Conservation (phyloP, 2,329 filamentous ascomycete species). For the Clonostachys rosea region DNA sequence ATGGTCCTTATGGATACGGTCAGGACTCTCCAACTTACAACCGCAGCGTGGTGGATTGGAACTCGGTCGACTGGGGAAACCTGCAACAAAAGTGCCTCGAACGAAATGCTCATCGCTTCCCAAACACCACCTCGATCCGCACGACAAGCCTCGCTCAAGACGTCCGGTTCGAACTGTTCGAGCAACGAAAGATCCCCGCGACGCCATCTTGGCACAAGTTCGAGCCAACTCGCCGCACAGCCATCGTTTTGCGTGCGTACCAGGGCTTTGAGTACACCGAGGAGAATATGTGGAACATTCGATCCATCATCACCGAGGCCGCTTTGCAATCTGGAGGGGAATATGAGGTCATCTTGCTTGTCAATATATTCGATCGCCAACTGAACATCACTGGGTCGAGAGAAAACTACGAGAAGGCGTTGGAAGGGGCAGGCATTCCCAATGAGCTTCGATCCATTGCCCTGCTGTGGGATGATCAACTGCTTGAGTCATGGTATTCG, state of each 20-base stretch:
- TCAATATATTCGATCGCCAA: conserved; percentile 55
- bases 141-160: background rate
- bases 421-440: conserved; percentile 44
- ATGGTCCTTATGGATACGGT: conserved; percentile 20
- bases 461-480: conserved; percentile 64
- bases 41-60: conserved; percentile 19
- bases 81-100: conserved; percentile 30
- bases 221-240: conserved; percentile 15
- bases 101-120: conserved; percentile 47
- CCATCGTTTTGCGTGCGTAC: conserved; percentile 14
- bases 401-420: conserved; percentile 45
- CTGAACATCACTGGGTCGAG: conserved; percentile 50
- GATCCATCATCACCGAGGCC: conserved; percentile 61
- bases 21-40: conserved; percentile 14
- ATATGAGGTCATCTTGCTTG: conserved; percentile 58
- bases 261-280: conserved; percentile 51
- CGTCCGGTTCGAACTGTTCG: conserved; percentile 7
- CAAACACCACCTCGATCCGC: conserved; percentile 1
- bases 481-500: conserved; percentile 64
- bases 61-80: conserved; percentile 22
- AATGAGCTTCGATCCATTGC: conserved; percentile 65
- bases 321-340: conserved; percentile 56
- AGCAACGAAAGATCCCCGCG: conserved; percentile 2
- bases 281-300: conserved; percentile 57
- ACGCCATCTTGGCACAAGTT: conserved; percentile 18